Base-by-base conservation (phyloP, 768 basidiomycete genomes). In the Macrocybe gigantea region DNA sequence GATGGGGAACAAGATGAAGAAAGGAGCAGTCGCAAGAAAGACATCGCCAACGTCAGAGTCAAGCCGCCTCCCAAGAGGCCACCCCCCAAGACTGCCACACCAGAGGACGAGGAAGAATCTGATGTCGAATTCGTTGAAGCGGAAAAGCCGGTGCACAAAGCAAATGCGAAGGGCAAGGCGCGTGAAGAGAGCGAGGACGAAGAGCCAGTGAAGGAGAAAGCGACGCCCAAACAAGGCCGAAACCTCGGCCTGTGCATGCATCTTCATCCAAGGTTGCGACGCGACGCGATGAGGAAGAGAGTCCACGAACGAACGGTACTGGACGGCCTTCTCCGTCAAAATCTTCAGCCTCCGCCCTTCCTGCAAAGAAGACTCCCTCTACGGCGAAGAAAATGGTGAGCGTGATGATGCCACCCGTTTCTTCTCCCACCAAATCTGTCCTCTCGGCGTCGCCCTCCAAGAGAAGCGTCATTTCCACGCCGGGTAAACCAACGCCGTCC, bases 91-190 rank as follows among this genome's bases (percentile, higher is more conserved):
- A 56, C 51, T 30, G 51, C 46, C 3, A 50, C 48, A 7, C 55
- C 56, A 34, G 49, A 40, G 11, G 50, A 49, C 44, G 48, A 55
- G 35, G 49, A 49, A 0, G 53, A 36, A 32, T 49, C 36, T 30
- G 60, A 57, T 31, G 48, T 51, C 3, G 59, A 55, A 33, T 52
- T 55, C 33, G 33, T 47, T 11, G 49, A 48, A 10, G 46, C 49
- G 10, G 52, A 54, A 39, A 57, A 41, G 49, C 48, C 43, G 9
- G 48, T n/a, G 12, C 36, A 36, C 35, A 49, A 49, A 44, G 44
- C 9, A 4, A 52, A 52, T 14, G 34, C 48, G 1, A 47, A 48
- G 30, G 38, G 9, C 5, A 32, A 7, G 14, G 2, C n/a, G 6
- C 57, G 29, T 29, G 39, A 31, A 50, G 53, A 58, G 11, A 51